Evolutionary conservation across 495 filamentous ascomycete species (phyloP), one percentile per base, ranked within the genome.

Genomic region (Stereocaulon alpinum): DNA sequence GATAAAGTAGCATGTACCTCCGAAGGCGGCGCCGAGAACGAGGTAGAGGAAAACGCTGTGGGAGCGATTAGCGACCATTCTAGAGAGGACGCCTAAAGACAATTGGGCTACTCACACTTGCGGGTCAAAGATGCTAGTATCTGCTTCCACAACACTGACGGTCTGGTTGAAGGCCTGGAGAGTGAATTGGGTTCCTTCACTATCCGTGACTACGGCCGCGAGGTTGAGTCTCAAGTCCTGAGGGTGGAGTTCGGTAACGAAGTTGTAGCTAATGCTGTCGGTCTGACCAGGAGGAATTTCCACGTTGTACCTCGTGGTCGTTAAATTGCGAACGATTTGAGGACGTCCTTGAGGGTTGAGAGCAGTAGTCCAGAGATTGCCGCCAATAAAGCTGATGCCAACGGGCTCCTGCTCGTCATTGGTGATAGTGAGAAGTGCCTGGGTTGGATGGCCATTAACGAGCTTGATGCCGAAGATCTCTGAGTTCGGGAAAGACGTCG

Each of bases 391-490:
- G 67, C 82, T 76, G 37, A 98, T 80, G 50, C 78, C 79, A 61
- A 97, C 80, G 22, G 92, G 82, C 53, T 74, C 77, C 4, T 82
- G 79, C 75, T 98, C 93, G 59, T 87, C 77, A 76, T 98, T 98
- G 71, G 78, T 79, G 69, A 96, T 77, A 61, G 86, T 81, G 67
- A 98, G 76, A 37, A 94, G 75, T 6, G 91, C 86, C 70, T 83
- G 80, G 54, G 90, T 96, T n/a, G 89, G 80, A 61, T 85, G 82
- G 67, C 90, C 89, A 69, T 98, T 98, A 75, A 97, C 82, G 56
- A 96, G 83, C 80, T 95, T 96, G 63, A 97, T 82, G 63, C 93
- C 93, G 65, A 95, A 95, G 75, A 95, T 86, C 75, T 93, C 89
- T 68, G 88, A 82, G 37, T 87, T 79, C 45, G 90, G 89, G 81